Evolutionary conservation across 1,284 basidiomycete species (phyloP).

Genomic region (Sparassis latifolia): DNA sequence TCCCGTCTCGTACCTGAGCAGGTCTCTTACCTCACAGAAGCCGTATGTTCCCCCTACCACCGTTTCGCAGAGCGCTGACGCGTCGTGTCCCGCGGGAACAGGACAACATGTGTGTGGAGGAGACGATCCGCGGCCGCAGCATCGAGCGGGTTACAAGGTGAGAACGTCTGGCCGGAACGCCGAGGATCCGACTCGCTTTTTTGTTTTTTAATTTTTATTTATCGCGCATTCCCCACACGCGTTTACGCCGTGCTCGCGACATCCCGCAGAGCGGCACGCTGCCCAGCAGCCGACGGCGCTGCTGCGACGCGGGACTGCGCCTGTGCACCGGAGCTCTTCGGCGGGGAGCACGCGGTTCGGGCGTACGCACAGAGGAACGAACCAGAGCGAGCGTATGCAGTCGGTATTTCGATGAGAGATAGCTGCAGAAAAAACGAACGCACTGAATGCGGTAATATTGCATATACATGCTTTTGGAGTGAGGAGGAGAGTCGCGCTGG

Average conservation of each 20-base stretch:
- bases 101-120: slow-evolving; percentile 12
- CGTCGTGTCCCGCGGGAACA: neutral
- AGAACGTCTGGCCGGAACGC: slow-evolving; percentile 13
- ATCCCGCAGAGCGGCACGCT: neutral
- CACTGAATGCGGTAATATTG: no score
- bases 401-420: no score
- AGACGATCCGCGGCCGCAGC: slow-evolving; percentile 15
- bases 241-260: neutral
- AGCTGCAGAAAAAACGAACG: no score
- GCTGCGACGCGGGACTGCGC: neutral
- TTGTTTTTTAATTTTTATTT: neutral
- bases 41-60: slow-evolving; percentile 7
- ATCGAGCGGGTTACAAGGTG: slow-evolving; percentile 20
- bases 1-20: slow-evolving; percentile 12
- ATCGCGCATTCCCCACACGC: neutral
- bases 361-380: no score
- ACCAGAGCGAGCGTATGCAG: no score
- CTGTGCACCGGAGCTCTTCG: neutral
- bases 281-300: neutral
- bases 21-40: slow-evolving; percentile 14
- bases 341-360: no score
- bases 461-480: no score
- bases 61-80: no score
- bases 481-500: no score
- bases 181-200: slow-evolving; percentile 20